A percentile compares a stretch with the other conserved stretches of the same genome.
phyloP scores from a whole-genome alignment of 805 yeast genomes.

The Candida boleticola region DNA sequence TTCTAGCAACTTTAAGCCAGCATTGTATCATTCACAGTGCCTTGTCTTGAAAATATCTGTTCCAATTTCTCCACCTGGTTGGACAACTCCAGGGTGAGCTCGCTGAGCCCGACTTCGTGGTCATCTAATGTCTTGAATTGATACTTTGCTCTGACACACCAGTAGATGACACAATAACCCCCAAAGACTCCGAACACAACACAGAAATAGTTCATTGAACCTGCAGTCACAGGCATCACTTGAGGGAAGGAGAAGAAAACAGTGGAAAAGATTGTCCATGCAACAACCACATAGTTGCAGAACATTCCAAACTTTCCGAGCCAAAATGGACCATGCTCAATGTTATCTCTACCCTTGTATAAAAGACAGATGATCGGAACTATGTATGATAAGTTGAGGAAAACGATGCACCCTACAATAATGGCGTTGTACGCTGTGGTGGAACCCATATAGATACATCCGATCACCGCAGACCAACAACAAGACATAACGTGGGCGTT shows the following conservation, averaged over 20 bases:
- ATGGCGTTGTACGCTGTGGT: slow-evolving; percentile 66
- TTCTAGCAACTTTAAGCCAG: too few species aligned
- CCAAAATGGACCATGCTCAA: slow-evolving; percentile 69
- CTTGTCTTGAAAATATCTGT: slow-evolving; percentile 14
- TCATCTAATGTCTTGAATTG: slow-evolving; percentile 15
- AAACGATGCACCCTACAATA: slow-evolving; percentile 59
- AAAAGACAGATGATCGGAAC: slow-evolving; percentile 53
- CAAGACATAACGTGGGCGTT: slow-evolving; percentile 60
- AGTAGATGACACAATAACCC: slow-evolving; percentile 46
- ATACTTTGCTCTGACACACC: slow-evolving; percentile 43
- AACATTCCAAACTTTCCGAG: slow-evolving; percentile 52
- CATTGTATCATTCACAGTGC: neutral
- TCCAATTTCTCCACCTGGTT: slow-evolving; percentile 22
- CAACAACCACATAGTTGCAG: slow-evolving; percentile 48
- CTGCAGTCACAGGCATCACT: slow-evolving; percentile 56
- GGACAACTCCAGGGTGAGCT: slow-evolving; percentile 20
- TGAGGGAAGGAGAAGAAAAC: slow-evolving; percentile 67
- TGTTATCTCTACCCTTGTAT: slow-evolving; percentile 47
- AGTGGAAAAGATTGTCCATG: slow-evolving; percentile 58
- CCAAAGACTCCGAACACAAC: slow-evolving; percentile 51
- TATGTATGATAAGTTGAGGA: slow-evolving; percentile 55
- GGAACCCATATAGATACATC: slow-evolving; percentile 64
- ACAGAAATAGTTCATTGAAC: slow-evolving; percentile 68
- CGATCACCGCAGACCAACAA: slow-evolving; percentile 50
- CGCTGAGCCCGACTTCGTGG: slow-evolving; percentile 12